These are phyloP conservation scores for Phytophthora gonapodyides DNA, from an alignment of 352 stramenopile species.

Conservation along the genomic window DNA sequence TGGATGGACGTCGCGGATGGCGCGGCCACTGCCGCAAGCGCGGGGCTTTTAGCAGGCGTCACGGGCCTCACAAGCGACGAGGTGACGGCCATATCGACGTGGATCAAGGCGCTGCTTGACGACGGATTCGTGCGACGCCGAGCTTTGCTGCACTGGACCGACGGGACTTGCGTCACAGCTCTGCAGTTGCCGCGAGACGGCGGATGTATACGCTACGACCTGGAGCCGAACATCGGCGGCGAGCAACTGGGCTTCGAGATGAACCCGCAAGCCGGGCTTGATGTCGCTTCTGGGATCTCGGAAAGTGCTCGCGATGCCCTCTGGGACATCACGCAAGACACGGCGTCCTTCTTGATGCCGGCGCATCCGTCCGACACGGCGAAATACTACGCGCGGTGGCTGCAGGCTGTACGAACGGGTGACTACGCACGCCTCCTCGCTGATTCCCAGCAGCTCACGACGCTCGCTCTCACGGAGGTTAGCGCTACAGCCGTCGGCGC, in stretches of 20 bases:
- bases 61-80: slow-evolving; percentile 31
- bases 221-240: slow-evolving; percentile 58
- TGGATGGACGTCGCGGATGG: slow-evolving; percentile 46
- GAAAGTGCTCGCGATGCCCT: slow-evolving; percentile 20
- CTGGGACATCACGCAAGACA: slow-evolving; percentile 26
- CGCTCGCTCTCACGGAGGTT: slow-evolving; percentile 26
- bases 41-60: slow-evolving; percentile 22
- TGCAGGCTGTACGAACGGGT: slow-evolving; percentile 40
- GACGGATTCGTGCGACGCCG: slow-evolving; percentile 56
- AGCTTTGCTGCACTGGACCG: slow-evolving; percentile 63
- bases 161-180: slow-evolving; percentile 60
- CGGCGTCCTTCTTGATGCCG: slow-evolving; percentile 46
- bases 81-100: slow-evolving; percentile 42
- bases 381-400: slow-evolving; percentile 49
- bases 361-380: slow-evolving; percentile 36
- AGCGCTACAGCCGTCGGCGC: slow-evolving; percentile 30
- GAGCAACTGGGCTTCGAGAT: slow-evolving; percentile 68
- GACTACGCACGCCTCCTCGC: slow-evolving; percentile 28
- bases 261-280: slow-evolving; percentile 38
- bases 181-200: slow-evolving; percentile 39
- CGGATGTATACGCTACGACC: slow-evolving; percentile 55
- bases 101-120: slow-evolving; percentile 45
- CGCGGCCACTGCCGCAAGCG: slow-evolving; percentile 6
- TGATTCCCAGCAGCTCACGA: slow-evolving; percentile 15
- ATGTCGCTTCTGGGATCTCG: slow-evolving; percentile 37